These are phyloP conservation scores for Sugiyamaella valdiviana DNA, from an alignment of 805 yeast genomes.

Conservation along the genomic window DNA sequence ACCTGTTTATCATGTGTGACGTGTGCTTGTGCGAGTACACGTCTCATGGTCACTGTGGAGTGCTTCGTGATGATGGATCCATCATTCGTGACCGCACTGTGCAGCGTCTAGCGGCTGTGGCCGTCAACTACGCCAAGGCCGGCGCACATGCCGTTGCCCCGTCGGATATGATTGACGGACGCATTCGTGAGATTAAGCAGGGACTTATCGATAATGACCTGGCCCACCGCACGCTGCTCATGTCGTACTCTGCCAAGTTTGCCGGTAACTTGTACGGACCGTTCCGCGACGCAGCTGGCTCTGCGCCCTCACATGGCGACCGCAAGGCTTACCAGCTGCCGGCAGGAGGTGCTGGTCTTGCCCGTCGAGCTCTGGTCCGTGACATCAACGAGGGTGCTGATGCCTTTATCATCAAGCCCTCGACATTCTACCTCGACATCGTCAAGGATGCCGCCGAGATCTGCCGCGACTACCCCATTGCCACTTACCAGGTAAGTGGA, in stretches of 20 bases:
- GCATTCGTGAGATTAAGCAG: conserved; percentile 77
- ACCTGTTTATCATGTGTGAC: conserved; percentile 81
- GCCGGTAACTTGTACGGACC: conserved; percentile 92
- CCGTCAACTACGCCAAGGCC: conserved; percentile 90
- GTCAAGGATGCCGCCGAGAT: conserved; percentile 81
- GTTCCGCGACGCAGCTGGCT: conserved; percentile 95
- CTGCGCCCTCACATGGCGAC: conserved; percentile 84
- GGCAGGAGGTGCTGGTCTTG: conserved; percentile 85
- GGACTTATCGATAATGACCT: conserved; percentile 75
- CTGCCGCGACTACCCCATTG: conserved; percentile 78
- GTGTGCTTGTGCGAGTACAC: conserved; percentile 97
- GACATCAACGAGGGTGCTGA: conserved; percentile 93
- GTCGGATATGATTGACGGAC: conserved; percentile 95
- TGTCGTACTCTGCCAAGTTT: conserved; percentile 94
- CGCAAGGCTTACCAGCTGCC: conserved; percentile 92
- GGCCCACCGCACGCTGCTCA: conserved; percentile 81
- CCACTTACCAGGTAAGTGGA: conserved; percentile 95
- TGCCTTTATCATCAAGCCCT: conserved; percentile 91
- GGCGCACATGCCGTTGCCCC: conserved; percentile 97
- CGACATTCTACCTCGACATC: conserved; percentile 89
- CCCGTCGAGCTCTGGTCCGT: conserved; percentile 81
- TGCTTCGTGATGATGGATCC: conserved; percentile 78
- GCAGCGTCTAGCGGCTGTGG: conserved; percentile 84
- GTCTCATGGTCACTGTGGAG: conserved; percentile 96
- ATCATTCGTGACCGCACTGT: conserved; percentile 71